A percentile compares a stretch with the other conserved stretches of the same genome.
Evolutionary conservation across 2,329 filamentous ascomycete species (phyloP).

Genomic region (Trichoderma guizhouense): DNA sequence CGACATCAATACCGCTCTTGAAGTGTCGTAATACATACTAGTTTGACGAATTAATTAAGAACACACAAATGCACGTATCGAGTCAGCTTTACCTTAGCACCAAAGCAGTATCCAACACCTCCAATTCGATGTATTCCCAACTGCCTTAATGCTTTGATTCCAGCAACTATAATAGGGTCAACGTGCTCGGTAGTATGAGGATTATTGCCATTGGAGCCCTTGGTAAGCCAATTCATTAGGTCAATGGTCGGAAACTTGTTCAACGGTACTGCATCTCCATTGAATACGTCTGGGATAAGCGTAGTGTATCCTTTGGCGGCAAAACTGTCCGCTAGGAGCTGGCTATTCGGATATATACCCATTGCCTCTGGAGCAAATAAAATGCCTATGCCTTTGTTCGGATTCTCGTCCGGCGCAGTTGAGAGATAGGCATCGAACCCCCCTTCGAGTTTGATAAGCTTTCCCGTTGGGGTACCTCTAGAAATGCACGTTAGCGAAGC

Average conservation of each 20-base stretch:
- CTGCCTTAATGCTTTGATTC: background rate
- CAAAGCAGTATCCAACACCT: background rate
- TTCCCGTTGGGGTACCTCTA: background rate
- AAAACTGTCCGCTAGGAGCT: slow-evolving; percentile 32
- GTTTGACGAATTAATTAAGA: background rate
- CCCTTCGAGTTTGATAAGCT: background rate
- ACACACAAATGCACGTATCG: background rate
- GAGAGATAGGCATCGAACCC: background rate
- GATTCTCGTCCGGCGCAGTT: background rate
- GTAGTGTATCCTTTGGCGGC: slow-evolving; percentile 27
- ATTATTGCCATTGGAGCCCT: background rate
- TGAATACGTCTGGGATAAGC: slow-evolving; percentile 27
- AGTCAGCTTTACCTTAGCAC: background rate
- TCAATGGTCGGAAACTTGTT: slow-evolving; percentile 33
- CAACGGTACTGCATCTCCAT: slow-evolving; percentile 39
- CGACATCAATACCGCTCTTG: background rate
- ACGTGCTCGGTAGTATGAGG: background rate
- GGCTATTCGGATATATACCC: slow-evolving; percentile 40
- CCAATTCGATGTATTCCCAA: background rate
- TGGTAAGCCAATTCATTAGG: slow-evolving; percentile 20
- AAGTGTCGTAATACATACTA: background rate
- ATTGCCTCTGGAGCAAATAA: slow-evolving; percentile 45
- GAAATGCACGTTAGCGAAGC: background rate
- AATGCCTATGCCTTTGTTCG: slow-evolving; percentile 28
- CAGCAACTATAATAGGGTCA: background rate